Conservation (phyloP, 495 filamentous ascomycete species). For the Talaromyces wortmannii region DNA sequence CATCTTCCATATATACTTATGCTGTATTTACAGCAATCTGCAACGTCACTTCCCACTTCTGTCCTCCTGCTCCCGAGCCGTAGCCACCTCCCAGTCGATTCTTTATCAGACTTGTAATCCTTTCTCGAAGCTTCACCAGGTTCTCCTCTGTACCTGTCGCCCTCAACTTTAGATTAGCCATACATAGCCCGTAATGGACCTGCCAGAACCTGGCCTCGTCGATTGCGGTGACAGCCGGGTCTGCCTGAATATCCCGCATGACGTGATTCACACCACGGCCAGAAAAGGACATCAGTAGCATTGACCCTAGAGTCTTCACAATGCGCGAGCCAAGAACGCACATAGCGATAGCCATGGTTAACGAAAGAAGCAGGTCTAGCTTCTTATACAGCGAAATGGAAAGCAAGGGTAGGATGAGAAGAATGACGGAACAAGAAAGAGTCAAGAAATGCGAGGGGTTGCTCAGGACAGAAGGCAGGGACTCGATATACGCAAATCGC, state of each 20-base stretch:
- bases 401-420: slow-evolving; percentile 79
- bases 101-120: slow-evolving; percentile 70
- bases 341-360: slow-evolving; percentile 77
- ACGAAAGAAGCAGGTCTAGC: slow-evolving; percentile 76
- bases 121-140: slow-evolving; percentile 62
- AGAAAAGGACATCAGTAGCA: slow-evolving; percentile 90
- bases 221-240: slow-evolving; percentile 65
- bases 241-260: slow-evolving; percentile 74
- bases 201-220: slow-evolving; percentile 97
- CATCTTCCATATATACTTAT: slow-evolving; percentile 5
- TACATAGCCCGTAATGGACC: slow-evolving; percentile 92
- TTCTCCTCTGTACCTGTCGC: slow-evolving; percentile 59
- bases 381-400: slow-evolving; percentile 65
- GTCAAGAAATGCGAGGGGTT: slow-evolving; percentile 95
- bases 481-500: slow-evolving; percentile 76
- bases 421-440: slow-evolving; percentile 69
- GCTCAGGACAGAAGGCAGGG: slow-evolving; percentile 70
- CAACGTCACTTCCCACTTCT: slow-evolving; percentile 79
- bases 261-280: slow-evolving; percentile 64
- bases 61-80: slow-evolving; percentile 69
- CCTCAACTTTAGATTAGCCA: slow-evolving; percentile 85
- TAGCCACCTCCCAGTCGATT: slow-evolving; percentile 85
- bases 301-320: slow-evolving; percentile 76
- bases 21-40: slow-evolving; percentile 36
- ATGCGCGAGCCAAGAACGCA: slow-evolving; percentile 75